These are phyloP conservation scores for Blastobotrys mokoenaii DNA, from an alignment of 805 yeast genomes.

Conservation along the genomic window DNA sequence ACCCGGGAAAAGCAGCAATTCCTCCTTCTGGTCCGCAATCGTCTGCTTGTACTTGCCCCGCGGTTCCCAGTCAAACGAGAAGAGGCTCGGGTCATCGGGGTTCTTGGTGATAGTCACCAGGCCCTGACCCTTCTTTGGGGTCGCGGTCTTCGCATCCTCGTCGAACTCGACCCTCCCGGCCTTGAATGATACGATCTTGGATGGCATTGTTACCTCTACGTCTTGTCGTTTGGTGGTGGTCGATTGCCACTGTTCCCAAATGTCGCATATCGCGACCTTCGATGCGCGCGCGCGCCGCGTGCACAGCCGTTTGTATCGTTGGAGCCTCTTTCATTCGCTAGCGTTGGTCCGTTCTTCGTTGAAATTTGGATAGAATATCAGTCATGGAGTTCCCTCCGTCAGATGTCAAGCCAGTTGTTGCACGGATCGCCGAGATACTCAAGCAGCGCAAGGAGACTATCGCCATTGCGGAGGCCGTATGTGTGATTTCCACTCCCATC, in stretches of 20 bases:
- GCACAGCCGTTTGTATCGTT: background rate
- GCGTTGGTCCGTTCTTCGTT: background rate
- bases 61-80: slow-evolving; percentile 66
- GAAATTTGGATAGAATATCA: background rate
- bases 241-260: background rate
- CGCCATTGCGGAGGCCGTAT: slow-evolving; percentile 65
- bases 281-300: background rate
- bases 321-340: too few relatives aligned
- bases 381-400: slow-evolving; percentile 48
- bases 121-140: slow-evolving; percentile 68
- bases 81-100: slow-evolving; percentile 64
- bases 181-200: slow-evolving; percentile 40
- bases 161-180: slow-evolving; percentile 72
- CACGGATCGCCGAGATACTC: slow-evolving; percentile 49
- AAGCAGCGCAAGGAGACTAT: slow-evolving; percentile 50
- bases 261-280: too few relatives aligned
- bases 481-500: too few relatives aligned
- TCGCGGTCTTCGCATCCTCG: slow-evolving; percentile 48
- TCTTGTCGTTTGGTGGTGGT: background rate
- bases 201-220: background rate
- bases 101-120: slow-evolving; percentile 49
- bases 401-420: slow-evolving; percentile 42
- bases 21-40: slow-evolving; percentile 38
- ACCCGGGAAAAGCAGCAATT: slow-evolving; percentile 70
- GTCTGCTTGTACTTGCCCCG: slow-evolving; percentile 34